Evolutionary conservation across 768 basidiomycete genomes (phyloP), one percentile per base, ranked within the genome.

Genomic region (Auriscalpium microsporum): DNA sequence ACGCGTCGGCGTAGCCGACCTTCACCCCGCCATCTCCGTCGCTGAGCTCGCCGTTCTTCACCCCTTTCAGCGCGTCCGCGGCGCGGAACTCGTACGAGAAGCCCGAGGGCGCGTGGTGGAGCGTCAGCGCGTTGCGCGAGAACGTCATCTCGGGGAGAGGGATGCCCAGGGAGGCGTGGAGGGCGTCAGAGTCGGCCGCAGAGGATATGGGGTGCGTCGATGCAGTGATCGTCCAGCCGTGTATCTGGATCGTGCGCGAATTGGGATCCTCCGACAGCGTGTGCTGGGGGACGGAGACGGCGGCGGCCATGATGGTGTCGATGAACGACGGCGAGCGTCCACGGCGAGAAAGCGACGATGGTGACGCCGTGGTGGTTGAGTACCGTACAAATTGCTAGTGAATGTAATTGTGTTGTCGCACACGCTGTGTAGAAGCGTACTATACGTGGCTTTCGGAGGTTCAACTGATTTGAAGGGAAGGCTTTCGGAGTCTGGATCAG

Each of bases 111-210:
- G 66, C 72, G 62, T 97, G 90, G 35, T 77, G 74, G 23, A 98
- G 70, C 4, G 75, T 72, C 9, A 99, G 76, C 14, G 67, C 67
- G 69, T 98, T 98, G 68, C 79, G 82, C 6, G 93, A 94, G 64
- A 97, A 98, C 0, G 90, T 93, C 92, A 98, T 98, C 68, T 99
- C 96, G 2, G 96, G 96, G 1, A 95, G 70, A 0, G 95, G 90
- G 23, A 98, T 76, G 2, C 84, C 83, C 4, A 90, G 73, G 0
- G 69, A 61, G 7, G 78, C 71, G 50, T 88, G 85, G 47, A 91
- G 71, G 0, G 75, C 75, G 65, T 94, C 88, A 58, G 81, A 83
- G 62, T 92, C 84, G 46, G 72, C 67, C 1, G 91, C 86, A 64
- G 84, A 86, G 21, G 90, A 88, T 65, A 94, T 94, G 9, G 90